Evolutionary conservation across 768 basidiomycete species (phyloP).

Genomic region (Hygrocybe punicea): DNA sequence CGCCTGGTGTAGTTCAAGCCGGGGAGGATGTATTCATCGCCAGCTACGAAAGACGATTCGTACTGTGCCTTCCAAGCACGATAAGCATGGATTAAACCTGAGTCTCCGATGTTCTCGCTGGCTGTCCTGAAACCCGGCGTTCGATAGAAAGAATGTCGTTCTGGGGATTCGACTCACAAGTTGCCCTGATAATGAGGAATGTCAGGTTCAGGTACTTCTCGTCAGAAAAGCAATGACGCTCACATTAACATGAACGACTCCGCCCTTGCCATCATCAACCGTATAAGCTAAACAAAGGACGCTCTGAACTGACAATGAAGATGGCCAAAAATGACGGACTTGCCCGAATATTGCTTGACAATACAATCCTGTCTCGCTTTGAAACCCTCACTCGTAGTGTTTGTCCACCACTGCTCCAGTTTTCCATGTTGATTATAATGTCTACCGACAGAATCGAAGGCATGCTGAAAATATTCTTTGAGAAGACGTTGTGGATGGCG

Average conservation of each 20-base stretch:
- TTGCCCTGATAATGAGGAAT: constrained; percentile 52
- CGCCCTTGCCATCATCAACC: constrained; percentile 82
- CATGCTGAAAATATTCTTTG: constrained; percentile 52
- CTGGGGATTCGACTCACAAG: constrained; percentile 45
- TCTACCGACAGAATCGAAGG: constrained; percentile 85
- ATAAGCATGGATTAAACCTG: constrained; percentile 79
- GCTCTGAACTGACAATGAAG: constrained; percentile 5
- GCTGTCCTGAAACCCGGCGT: constrained; percentile 56
- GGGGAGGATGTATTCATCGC: constrained; percentile 73
- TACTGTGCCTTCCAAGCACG: constrained; percentile 87
- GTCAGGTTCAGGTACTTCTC: background rate
- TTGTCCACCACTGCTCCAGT: constrained; percentile 91
- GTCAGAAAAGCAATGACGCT: constrained; percentile 13
- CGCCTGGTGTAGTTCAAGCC: constrained; percentile 75
- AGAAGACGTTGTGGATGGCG: background rate
- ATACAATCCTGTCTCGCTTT: constrained; percentile 82
- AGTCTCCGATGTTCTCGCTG: constrained; percentile 89
- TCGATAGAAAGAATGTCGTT: background rate
- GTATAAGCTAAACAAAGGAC: constrained; percentile 58
- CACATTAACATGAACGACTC: constrained; percentile 81
- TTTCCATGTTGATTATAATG: constrained; percentile 89
- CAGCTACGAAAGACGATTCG: constrained; percentile 51
- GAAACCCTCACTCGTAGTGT: constrained; percentile 80
- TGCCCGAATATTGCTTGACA: constrained; percentile 86
- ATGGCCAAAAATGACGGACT: constrained; percentile 11